These are phyloP conservation scores for Alternaria dauci DNA, from an alignment of 2,329 filamentous ascomycete genomes.

Conservation along the genomic window DNA sequence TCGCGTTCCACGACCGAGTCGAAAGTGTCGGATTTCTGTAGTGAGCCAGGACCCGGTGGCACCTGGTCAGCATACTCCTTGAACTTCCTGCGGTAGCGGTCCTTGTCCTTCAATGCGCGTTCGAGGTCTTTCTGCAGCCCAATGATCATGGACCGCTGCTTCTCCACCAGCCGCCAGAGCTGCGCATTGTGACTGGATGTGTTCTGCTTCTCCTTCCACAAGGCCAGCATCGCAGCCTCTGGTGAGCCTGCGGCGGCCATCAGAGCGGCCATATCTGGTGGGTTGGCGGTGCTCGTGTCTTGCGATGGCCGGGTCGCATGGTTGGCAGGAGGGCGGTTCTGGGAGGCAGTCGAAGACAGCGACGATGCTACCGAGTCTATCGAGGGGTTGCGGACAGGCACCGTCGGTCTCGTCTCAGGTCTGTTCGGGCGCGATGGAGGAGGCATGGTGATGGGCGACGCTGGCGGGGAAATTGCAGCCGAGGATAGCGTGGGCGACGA, in stretches of 20 bases:
- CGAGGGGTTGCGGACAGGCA: conserved; percentile 76
- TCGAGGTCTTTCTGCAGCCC: conserved; percentile 95
- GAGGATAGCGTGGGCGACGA: conserved; percentile 47
- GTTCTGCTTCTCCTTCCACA: conserved; percentile 90
- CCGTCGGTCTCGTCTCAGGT: conserved; percentile 41
- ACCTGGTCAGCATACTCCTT: conserved; percentile 73
- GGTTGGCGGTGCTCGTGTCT: conserved; percentile 61
- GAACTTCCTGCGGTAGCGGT: conserved; percentile 87
- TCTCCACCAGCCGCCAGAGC: conserved; percentile 94
- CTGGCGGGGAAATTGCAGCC: conserved; percentile 43
- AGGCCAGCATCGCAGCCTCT: conserved; percentile 85
- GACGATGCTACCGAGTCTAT: conserved; percentile 91
- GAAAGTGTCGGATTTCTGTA: conserved; percentile 47
- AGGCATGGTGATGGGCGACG: conserved; percentile 49
- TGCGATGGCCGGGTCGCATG: conserved; percentile 66
- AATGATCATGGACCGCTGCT: conserved; percentile 91
- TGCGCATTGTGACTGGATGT: conserved; percentile 90
- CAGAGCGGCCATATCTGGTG: conserved; percentile 79
- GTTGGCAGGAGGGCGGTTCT: conserved; percentile 64
- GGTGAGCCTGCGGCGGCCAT: conserved; percentile 86
- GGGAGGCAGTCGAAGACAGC: conserved; percentile 53
- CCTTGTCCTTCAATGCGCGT: conserved; percentile 89
- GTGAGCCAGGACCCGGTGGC: conserved; percentile 46
- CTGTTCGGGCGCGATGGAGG: conserved; percentile 48
- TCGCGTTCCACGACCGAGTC: conserved; percentile 48